Conservation (phyloP, 108 stramenopile genomes). For the Nannochloropsis gaditana region DNA sequence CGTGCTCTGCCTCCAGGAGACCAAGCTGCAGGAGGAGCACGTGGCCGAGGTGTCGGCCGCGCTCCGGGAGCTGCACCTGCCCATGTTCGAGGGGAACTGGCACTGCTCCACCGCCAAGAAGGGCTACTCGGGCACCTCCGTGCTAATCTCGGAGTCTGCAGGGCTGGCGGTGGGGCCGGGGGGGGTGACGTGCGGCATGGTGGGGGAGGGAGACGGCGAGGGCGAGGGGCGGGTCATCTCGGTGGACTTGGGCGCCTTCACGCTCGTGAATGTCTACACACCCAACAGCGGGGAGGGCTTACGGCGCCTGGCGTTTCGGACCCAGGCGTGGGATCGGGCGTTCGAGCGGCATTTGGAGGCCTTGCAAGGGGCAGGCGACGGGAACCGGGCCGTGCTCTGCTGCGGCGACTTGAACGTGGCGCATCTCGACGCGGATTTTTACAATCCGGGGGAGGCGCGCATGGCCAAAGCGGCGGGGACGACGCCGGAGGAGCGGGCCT, state of each 20-base stretch:
- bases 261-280: conserved; percentile 42
- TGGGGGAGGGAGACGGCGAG: conserved; percentile 37
- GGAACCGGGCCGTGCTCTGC: not conserved
- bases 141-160: conserved; percentile 28
- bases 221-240: conserved; percentile 42
- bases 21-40: conserved; percentile 21
- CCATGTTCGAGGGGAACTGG: not conserved
- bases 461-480: conserved; percentile 37
- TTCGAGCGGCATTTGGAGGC: conserved; percentile 35
- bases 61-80: not conserved
- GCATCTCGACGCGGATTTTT: conserved; percentile 45
- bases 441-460: conserved; percentile 42
- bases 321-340: conserved; percentile 26
- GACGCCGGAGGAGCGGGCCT: conserved; percentile 44
- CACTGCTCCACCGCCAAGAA: conserved; percentile 36
- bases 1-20: conserved; percentile 45
- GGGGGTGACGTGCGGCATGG: conserved; percentile 24
- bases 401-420: conserved; percentile 45
- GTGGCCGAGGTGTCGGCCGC: not conserved
- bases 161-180: conserved; percentile 26
- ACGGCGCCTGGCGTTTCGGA: conserved; percentile 42
- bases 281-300: conserved; percentile 41
- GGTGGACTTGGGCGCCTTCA: conserved; percentile 29
- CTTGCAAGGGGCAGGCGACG: conserved; percentile 26
- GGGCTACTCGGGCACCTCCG: conserved; percentile 45